Conservation (phyloP, 1,139 yeast genomes). For the Debaryomyces singareniensis region DNA sequence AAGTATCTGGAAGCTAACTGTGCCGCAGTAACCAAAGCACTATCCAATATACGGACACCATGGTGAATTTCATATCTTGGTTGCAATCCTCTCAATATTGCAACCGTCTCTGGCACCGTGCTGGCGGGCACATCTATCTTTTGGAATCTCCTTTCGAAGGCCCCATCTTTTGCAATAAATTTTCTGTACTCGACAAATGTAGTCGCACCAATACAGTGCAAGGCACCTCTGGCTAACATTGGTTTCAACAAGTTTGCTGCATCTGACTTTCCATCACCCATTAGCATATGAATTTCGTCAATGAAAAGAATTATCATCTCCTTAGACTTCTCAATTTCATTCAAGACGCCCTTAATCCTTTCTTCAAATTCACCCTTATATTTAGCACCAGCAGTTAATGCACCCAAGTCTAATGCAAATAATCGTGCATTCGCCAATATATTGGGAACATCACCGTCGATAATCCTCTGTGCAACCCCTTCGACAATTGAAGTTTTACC, state of each 20-base stretch:
- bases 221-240: constrained; percentile 90
- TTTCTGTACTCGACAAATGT: constrained; percentile 92
- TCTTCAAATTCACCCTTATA: constrained; percentile 99
- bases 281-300: constrained; percentile 97
- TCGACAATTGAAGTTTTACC: constrained; percentile 98
- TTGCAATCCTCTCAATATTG: constrained; percentile 93
- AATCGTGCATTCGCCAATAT: constrained; percentile 75
- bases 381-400: constrained; percentile 97
- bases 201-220: constrained; percentile 98
- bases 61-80: constrained; percentile 96
- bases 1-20: constrained; percentile 91
- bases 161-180: constrained; percentile 93
- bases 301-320: constrained; percentile 84
- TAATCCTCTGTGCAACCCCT: constrained; percentile 96
- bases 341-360: constrained; percentile 90
- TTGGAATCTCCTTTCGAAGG: constrained; percentile 97
- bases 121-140: constrained; percentile 95
- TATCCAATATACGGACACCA: constrained; percentile 93
- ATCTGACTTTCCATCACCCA: constrained; percentile 95
- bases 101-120: constrained; percentile 86
- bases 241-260: constrained; percentile 97
- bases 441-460: constrained; percentile 91
- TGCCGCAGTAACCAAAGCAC: constrained; percentile 92
- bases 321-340: constrained; percentile 84
- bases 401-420: constrained; percentile 88